A percentile compares a stretch with the other conserved stretches of the same genome.
phyloP scores from a whole-genome alignment of 1,139 yeast species.

The Williopsis jadinii region DNA sequence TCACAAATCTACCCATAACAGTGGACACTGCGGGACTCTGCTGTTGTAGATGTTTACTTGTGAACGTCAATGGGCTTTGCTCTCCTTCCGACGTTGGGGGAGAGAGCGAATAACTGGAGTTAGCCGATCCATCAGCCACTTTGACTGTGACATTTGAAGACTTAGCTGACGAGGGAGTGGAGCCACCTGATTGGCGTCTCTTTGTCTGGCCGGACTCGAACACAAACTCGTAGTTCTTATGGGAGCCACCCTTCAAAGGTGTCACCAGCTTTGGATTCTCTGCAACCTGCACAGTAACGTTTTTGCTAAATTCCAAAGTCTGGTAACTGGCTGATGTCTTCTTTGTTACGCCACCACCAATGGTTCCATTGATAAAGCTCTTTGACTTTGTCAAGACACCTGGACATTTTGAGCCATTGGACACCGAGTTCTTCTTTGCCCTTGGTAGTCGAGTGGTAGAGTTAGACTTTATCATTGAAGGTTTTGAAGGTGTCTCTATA shows the following conservation, averaged over 20 bases:
- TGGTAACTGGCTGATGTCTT: slow-evolving; percentile 12
- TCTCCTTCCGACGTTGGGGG: slow-evolving; percentile 20
- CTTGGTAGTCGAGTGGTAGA: slow-evolving; percentile 19
- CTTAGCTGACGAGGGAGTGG: slow-evolving; percentile 16
- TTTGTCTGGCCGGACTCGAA: slow-evolving; percentile 8
- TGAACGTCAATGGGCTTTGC: slow-evolving; percentile 14
- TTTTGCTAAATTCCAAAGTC: slow-evolving; percentile 21
- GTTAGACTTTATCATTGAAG: slow-evolving; percentile 14
- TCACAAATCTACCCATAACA: not conserved
- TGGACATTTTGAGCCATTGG: slow-evolving; percentile 4
- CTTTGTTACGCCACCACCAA: slow-evolving; percentile 2
- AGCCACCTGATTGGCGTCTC: slow-evolving; percentile 14
- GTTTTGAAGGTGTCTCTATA: slow-evolving; percentile 1
- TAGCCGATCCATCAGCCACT: slow-evolving; percentile 11
- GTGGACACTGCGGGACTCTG: slow-evolving; percentile 3
- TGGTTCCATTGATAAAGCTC: slow-evolving; percentile 11
- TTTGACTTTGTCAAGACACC: slow-evolving; percentile 18
- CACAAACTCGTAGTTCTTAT: slow-evolving; percentile 20
- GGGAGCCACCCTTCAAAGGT: slow-evolving; percentile 9
- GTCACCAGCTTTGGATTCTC: slow-evolving; percentile 1
- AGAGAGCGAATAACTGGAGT: slow-evolving; percentile 16
- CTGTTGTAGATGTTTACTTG: not conserved
- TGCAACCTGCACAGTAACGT: not conserved
- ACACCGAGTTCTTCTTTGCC: slow-evolving; percentile 13
- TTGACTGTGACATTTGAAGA: slow-evolving; percentile 18